A percentile compares a stretch with the other conserved stretches of the same genome.
phyloP scores from a whole-genome alignment of 1,284 basidiomycete genomes.

The Cryptococcus neoformans region DNA sequence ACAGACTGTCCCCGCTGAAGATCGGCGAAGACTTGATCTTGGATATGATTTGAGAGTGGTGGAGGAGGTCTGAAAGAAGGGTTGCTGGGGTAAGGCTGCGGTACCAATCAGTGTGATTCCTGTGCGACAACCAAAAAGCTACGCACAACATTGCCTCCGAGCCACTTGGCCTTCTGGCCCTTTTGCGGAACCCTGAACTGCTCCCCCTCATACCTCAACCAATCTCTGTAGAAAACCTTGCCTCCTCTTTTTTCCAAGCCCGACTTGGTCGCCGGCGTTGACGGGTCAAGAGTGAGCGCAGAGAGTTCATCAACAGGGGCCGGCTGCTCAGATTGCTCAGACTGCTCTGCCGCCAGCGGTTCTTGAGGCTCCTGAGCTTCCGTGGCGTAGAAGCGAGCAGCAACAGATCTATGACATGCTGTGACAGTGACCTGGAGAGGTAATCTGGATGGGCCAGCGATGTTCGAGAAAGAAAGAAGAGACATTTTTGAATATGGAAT shows the following conservation, averaged over 20 bases:
- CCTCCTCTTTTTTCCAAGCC: not conserved
- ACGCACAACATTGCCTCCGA: slow-evolving; percentile 43
- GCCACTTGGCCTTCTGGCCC: slow-evolving; percentile 41
- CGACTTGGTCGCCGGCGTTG: not conserved
- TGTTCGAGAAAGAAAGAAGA: slow-evolving; percentile 1
- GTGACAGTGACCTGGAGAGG: slow-evolving; percentile 6
- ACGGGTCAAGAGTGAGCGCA: not conserved
- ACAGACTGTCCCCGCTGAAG: slow-evolving; percentile 22
- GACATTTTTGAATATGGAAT: not conserved
- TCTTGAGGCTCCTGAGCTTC: slow-evolving; percentile 3
- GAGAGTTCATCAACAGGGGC: not conserved
- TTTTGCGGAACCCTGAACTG: slow-evolving; percentile 18
- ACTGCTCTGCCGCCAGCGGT: slow-evolving; percentile 2
- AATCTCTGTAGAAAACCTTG: slow-evolving; percentile 19
- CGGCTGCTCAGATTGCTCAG: not conserved
- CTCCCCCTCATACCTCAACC: slow-evolving; percentile 27
- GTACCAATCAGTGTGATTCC: not conserved
- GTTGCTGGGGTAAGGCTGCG: slow-evolving; percentile 46
- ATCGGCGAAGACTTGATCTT: slow-evolving; percentile 32
- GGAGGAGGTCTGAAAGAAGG: slow-evolving; percentile 47
- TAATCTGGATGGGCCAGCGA: slow-evolving; percentile 17
- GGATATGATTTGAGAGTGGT: slow-evolving; percentile 41
- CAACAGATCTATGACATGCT: slow-evolving; percentile 5
- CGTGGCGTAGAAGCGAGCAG: slow-evolving; percentile 2
- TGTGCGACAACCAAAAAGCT: not conserved